Percentiles rank a stretch among this genome's conserved stretches.
Evolutionary conservation across 805 yeast species (phyloP).

Genomic region (Pichia exigua): DNA sequence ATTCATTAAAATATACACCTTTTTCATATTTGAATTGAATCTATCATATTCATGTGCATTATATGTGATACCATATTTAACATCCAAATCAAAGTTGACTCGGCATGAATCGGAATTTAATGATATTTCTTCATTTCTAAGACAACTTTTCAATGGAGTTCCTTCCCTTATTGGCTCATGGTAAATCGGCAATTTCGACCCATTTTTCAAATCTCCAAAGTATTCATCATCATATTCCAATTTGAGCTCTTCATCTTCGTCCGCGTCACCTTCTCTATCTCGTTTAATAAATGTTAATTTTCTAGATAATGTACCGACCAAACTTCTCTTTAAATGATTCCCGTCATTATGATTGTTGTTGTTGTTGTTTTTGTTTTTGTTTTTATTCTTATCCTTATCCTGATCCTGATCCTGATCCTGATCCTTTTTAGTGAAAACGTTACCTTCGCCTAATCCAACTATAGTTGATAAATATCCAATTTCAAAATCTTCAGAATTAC

Average conservation of each 20-base stretch:
- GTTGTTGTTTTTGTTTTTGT: no score
- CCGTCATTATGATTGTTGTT: no score
- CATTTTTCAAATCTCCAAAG: background rate
- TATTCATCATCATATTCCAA: background rate
- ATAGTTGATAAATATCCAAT: conserved; percentile 32
- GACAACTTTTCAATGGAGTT: conserved; percentile 6
- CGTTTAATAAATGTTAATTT: background rate
- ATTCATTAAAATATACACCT: conserved; percentile 33
- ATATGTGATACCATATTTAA: conserved; percentile 44
- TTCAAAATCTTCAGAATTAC: conserved; percentile 20
- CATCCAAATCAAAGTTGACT: conserved; percentile 37
- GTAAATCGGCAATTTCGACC: background rate
- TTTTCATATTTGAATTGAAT: conserved; percentile 44
- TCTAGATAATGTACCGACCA: background rate
- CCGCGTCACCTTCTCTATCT: background rate
- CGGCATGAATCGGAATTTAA: no score
- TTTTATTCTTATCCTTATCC: no score
- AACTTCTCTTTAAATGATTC: background rate
- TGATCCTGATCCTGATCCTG: background rate
- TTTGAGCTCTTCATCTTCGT: conserved; percentile 1
- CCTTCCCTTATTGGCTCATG: background rate
- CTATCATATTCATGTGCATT: conserved; percentile 47
- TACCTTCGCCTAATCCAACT: conserved; percentile 34
- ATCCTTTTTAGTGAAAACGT: conserved; percentile 22
- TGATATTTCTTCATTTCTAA: background rate